Base-by-base conservation (phyloP, 1,284 basidiomycete species). In the Leccinum subrobustum region DNA sequence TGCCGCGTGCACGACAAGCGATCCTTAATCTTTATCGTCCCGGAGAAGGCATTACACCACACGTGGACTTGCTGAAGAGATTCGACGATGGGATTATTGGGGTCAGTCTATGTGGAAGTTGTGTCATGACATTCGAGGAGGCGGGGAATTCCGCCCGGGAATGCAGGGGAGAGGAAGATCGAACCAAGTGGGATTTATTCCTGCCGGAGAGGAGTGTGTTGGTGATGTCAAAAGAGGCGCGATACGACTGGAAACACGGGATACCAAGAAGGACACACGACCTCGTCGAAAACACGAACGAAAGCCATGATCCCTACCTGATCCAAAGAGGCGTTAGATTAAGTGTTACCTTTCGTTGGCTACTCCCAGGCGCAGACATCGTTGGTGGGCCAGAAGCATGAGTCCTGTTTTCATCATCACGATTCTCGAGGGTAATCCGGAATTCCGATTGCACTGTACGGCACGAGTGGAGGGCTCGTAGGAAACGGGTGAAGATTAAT, bases 1-100 rank as follows among this genome's bases (percentile, higher is more conserved):
- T 76, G 0, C 73, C 75, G 11, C 76, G 76, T 47, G 84, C 88
- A 0, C 80, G 91, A 33, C 92, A 94, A 69, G 89, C 85, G 1
- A 94, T 94, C 60, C 67, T 94, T 57, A 94, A 94, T 70, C 76
- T 91, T 3, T 94, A 94, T 69, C 75, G 77, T 54, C 89, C 89
- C 0, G 91, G 91, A 1, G 87, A 93, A 70, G 92, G 92, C 9
- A 93, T 94, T 64, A 78, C 84, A 1, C 81, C 90, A 0, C 92
- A 93, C 66, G 83, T 93, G 51, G 92, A 94, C 69, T 77, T 94
- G 39, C 78, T 91, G 7, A 77, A 80, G 48, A 83, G 92, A 18
- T 94, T 88, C 68, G 89, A 83, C 12, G 91, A 93, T 69, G 91
- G 89, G 2, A 93, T 94, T 63, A 80, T 93, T 37, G 90, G 89